These are phyloP conservation scores for Orbilia javanica DNA, from an alignment of 2,329 filamentous ascomycete genomes.

Conservation along the genomic window DNA sequence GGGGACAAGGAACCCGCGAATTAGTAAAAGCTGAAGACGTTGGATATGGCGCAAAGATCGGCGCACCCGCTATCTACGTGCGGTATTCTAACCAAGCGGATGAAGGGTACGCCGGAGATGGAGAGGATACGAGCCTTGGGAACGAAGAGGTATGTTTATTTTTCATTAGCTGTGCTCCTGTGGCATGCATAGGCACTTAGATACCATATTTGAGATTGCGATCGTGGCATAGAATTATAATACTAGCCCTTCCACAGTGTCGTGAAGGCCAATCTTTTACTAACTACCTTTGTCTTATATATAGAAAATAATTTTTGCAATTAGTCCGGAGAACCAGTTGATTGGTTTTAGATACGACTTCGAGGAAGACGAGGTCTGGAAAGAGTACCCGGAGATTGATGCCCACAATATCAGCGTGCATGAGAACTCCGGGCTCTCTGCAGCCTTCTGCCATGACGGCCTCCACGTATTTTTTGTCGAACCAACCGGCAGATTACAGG, in stretches of 20 bases:
- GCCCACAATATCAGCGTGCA: neutral
- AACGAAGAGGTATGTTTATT: neutral
- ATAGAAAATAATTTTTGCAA: neutral
- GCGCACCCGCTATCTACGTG: neutral
- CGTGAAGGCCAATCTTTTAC: neutral
- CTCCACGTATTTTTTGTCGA: neutral
- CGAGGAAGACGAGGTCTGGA: constrained; percentile 7
- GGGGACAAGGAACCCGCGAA: neutral
- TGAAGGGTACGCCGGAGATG: neutral
- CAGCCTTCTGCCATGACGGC: neutral
- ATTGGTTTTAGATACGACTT: neutral
- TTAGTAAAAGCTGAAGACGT: neutral
- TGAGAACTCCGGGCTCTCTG: neutral
- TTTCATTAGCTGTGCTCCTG: neutral
- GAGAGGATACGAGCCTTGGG: neutral
- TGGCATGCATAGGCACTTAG: neutral
- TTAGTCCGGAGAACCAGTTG: neutral
- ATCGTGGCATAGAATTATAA: too few species aligned
- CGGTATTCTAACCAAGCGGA: neutral
- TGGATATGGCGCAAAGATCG: neutral
- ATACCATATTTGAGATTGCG: neutral
- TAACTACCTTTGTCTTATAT: neutral
- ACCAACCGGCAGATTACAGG: neutral
- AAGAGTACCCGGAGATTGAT: neutral
- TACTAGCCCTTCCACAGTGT: neutral